Percentiles rank a stretch among this genome's conserved stretches.
Conservation (phyloP, 2,329 filamentous ascomycete genomes). For the Ceratocystis eucalypticola region DNA sequence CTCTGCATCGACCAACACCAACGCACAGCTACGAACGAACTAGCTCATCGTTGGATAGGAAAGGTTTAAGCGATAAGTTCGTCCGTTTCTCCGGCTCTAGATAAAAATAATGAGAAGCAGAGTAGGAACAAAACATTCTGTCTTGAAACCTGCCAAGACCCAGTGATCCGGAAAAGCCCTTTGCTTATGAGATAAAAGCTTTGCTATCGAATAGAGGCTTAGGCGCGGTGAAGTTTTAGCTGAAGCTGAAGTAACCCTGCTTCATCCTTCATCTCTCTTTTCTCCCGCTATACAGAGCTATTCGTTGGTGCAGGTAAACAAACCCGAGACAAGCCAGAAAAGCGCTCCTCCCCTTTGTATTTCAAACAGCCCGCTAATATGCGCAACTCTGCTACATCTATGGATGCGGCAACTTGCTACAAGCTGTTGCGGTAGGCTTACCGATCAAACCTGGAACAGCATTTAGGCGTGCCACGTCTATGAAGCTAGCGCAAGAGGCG, state of each 20-base stretch:
- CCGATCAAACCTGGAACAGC: background rate
- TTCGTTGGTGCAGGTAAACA: background rate
- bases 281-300: background rate
- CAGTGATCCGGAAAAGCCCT: background rate
- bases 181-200: too few relatives aligned
- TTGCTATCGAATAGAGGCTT: background rate
- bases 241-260: background rate
- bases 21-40: background rate
- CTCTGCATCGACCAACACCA: too few relatives aligned
- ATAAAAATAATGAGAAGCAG: background rate
- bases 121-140: background rate
- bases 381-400: background rate
- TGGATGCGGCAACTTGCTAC: background rate
- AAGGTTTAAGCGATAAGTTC: background rate
- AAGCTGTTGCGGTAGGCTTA: background rate
- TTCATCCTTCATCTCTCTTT: background rate
- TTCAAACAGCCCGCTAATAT: background rate
- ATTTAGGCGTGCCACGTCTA: background rate
- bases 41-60: background rate
- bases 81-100: background rate
- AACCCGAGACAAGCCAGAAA: background rate
- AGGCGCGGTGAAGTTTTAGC: too few relatives aligned
- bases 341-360: background rate
- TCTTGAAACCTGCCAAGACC: constrained; percentile 6
- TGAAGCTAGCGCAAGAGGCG: background rate